Base-by-base conservation (phyloP, 257 asterid species). In the Oldenlandia corymbosa region DNA sequence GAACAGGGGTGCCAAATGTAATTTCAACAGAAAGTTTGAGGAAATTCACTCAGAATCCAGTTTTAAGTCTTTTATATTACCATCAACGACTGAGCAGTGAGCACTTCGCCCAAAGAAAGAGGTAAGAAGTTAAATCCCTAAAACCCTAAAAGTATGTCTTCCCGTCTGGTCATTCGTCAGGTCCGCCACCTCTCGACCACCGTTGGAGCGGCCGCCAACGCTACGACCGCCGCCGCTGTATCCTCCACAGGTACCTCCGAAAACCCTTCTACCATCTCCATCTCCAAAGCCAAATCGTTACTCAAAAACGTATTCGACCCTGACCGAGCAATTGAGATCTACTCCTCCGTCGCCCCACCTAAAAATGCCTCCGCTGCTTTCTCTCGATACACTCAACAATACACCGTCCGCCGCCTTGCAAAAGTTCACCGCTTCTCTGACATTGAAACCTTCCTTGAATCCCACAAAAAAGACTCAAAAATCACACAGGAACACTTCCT, bases 401-500 rank as follows among this genome's bases (percentile, higher is more conserved):
- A 62, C 70, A 50, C 92, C 69, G 90, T 88, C 50, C 88, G 80
- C 60, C 90, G 94, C 60, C 98, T 91, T 52, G 86, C 81, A 62
- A 86, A 80, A 65, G 75, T 87, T 45, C 82, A 69, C 49, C 88
- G 92, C 57, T 86, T 83, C 69, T 68, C 85, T 30, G 95, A 91
- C 73, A 82, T 88, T 63, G 80, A 74, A 71, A 58, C 45, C 50
- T 79, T 88, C 71, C 85, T 91, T 54, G 96, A 91, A 31, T 78
- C 94, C 37, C 96, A 84, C 78, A 86, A 91, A 76, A 80, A 76
- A 20, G 73, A 67, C 18, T 81, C 95, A 49, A 78, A 82, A 63
- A 82, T 88, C 69, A 80, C 76, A 32, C 73, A 83, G 3, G 98
- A 91, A 63, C 80, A 82, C 28, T 91, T 81, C 81, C 79, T 91